Evolutionary conservation across 2,329 filamentous ascomycete species (phyloP), one percentile per base, ranked within the genome.

Genomic region (Pseudocercospora ulei): DNA sequence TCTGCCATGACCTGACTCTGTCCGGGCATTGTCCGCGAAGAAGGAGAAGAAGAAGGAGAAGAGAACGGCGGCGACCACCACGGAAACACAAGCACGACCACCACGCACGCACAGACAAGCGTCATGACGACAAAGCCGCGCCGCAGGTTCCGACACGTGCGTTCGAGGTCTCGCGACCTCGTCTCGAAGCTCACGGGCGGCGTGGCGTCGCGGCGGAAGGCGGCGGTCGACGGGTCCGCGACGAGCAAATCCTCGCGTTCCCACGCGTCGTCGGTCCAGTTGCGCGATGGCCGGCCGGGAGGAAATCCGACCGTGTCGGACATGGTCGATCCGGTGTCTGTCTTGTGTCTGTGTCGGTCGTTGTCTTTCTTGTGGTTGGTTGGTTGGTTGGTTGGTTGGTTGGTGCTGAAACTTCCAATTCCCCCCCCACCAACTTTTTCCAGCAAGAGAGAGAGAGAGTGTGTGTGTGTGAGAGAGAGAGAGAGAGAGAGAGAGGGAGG

Each of bases 221-320:
- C 7, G 3, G 13, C 7, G 11, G 7, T 9, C 3, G 27, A 17
- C 5, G 12, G 3, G 13, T 40, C 18, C 5, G 22, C 19, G 13
- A 13, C 14, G 13, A 42, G 23, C 13, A 39, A 7, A 23, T 43
- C 35, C 17, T 43, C 35, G 28, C 35, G 40, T 33, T 43, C 40
- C 22, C 29, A 12, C 8, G 12, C 23, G 22, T 20, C 28, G 23
- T 30, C 29, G 7, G 7, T 38, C 35, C 35, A 38, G 4, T 33
- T 12, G 6, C 29, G 12, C 5, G 17, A 12, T 2, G 17, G n/a
- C 14, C 14, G n/a, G 16, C 9, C 29, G 6, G 17, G 13, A 19
- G 17, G 11, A 5, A 31, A n/a, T n/a, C n/a, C n/a, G n/a, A n/a
- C n/a, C n/a, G n/a, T n/a, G n/a, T n/a, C n/a, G n/a, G n/a, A n/a